Conservation (phyloP, 2,329 filamentous ascomycete genomes). For the Colletotrichum chrysophilum region DNA sequence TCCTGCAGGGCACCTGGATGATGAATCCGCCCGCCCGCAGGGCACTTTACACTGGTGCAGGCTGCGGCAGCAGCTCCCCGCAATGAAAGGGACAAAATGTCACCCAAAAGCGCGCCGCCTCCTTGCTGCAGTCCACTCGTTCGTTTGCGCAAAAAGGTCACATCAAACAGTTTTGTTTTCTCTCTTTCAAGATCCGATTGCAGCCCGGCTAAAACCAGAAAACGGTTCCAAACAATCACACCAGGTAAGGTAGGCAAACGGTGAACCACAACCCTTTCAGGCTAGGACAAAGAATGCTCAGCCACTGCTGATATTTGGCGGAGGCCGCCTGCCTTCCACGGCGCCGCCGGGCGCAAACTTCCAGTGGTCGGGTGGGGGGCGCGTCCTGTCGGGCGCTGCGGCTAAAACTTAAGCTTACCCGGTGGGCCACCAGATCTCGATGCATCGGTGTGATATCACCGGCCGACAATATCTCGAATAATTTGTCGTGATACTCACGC, state of each 20-base stretch:
- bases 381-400: background rate
- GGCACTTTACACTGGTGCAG: background rate
- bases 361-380: background rate
- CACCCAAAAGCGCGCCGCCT: background rate
- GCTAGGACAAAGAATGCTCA: background rate
- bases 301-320: background rate
- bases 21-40: background rate
- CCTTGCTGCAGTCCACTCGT: background rate
- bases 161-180: background rate
- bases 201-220: background rate
- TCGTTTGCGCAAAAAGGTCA: background rate
- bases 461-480: background rate
- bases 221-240: background rate
- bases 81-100: background rate
- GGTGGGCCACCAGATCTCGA: constrained; percentile 1
- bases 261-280: background rate
- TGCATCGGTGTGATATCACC: background rate
- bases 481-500: background rate
- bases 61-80: background rate
- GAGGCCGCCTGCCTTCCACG: background rate
- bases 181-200: background rate
- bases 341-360: constrained; percentile 10
- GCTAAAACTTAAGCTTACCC: constrained; percentile 20
- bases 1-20: background rate
- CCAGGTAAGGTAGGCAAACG: background rate